These are phyloP conservation scores for Spiromastix sp. DNA, from an alignment of 2,329 filamentous ascomycete genomes.

Conservation along the genomic window DNA sequence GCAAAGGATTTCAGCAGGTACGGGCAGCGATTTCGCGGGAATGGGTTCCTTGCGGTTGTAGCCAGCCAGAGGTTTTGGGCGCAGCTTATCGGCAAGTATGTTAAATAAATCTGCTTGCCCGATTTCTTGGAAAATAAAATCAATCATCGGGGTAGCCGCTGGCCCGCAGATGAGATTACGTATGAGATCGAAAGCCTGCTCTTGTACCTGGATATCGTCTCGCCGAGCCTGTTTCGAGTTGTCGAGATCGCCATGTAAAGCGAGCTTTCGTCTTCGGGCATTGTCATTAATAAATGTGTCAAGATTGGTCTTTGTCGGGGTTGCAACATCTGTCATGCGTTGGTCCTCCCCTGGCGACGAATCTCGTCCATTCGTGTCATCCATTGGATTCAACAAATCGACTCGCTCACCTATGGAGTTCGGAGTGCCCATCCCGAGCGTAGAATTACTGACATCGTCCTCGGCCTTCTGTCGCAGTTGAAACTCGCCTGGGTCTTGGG, in stretches of 20 bases:
- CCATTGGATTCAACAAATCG: constrained; percentile 46
- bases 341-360: constrained; percentile 18
- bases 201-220: constrained; percentile 77
- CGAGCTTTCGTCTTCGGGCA: constrained; percentile 29
- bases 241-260: constrained; percentile 57
- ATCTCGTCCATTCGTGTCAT: constrained; percentile 10
- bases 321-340: constrained; percentile 27
- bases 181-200: constrained; percentile 81
- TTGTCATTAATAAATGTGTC: constrained; percentile 29
- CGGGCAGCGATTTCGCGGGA: constrained; percentile 18
- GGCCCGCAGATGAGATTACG: constrained; percentile 72
- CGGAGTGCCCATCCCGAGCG: constrained; percentile 43
- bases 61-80: constrained; percentile 34
- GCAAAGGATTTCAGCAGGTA: constrained; percentile 56
- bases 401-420: constrained; percentile 53
- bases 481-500: constrained; percentile 38
- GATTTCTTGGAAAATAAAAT: constrained; percentile 66
- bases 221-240: constrained; percentile 57
- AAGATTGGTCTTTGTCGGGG: constrained; percentile 30
- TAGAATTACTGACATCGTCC: constrained; percentile 20
- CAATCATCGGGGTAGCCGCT: constrained; percentile 61
- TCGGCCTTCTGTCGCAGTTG: constrained; percentile 20
- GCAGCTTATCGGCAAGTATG: constrained; percentile 68
- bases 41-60: constrained; percentile 13
- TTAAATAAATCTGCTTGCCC: constrained; percentile 71